Base-by-base conservation (phyloP, 1,284 basidiomycete genomes). In the Marasmius oreades region DNA sequence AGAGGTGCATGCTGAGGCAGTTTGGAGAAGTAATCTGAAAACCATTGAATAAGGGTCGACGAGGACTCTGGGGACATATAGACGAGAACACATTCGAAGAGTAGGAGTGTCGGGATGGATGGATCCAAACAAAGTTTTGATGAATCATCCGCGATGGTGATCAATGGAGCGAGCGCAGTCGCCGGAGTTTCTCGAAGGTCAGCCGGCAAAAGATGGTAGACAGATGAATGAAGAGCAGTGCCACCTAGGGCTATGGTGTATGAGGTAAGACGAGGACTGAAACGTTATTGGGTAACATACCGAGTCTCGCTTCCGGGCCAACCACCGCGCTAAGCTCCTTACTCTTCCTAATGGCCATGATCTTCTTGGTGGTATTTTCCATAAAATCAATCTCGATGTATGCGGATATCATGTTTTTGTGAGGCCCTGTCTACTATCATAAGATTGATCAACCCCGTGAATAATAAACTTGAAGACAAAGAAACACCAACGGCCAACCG, bases 321-420 rank as follows among this genome's bases (percentile, higher is more conserved):
- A 93, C 69, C 3, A 76, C 66, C 0, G 67, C 63, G 55, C 76
- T 78, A 28, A 96, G 74, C 12, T 80, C 81, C 55, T 76, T 78
- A 65, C 82, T 89, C 68, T 88, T 88, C 39, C 80, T 77, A 61
- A 98, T 93, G 3, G 85, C 75, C 79, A 90, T 88, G 1, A 88
- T 86, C 75, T 99, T 99, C 64, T 83, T 84, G 11, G 77, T 79
- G 0, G 93, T 94, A 52, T 91, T 81, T 66, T 95, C 90, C 0
- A 86, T 77, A 65, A 98, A 96, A 72, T 99, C 96, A 23, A 98
- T 70, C 66, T 99, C 96, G 46, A 97, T 72, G 68, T 98, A 99
- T 22, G 73, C 71, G 12, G 73, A 75, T 39, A 88, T 61, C 23
- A 67, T 62, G 28, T 80, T 75, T 55, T 77, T 77, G 60, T 75